Conservation (phyloP, 2,329 filamentous ascomycete genomes). For the Ophiognomonia clavigignenti-juglandacearum region DNA sequence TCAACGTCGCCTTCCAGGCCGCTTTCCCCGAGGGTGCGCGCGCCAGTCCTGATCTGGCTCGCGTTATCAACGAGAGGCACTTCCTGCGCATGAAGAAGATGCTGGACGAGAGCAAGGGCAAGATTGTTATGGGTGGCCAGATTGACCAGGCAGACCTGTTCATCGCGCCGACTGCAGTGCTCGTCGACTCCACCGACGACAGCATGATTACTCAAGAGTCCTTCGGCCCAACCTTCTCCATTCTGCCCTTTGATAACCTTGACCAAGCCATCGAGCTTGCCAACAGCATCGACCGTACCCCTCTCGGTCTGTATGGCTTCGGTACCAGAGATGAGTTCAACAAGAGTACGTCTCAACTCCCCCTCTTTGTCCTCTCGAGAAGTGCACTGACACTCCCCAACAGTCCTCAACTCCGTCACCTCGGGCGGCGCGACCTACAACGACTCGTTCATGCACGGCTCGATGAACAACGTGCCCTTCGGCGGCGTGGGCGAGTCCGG, state of each 20-base stretch:
- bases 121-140: slow-evolving; percentile 81
- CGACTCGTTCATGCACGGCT: slow-evolving; percentile 45
- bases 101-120: slow-evolving; percentile 78
- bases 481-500: slow-evolving; percentile 72
- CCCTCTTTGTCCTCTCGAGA: background rate
- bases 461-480: slow-evolving; percentile 68
- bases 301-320: slow-evolving; percentile 80
- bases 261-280: slow-evolving; percentile 81
- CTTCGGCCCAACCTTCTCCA: slow-evolving; percentile 87
- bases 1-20: slow-evolving; percentile 65
- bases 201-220: slow-evolving; percentile 77
- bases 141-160: slow-evolving; percentile 76
- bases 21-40: slow-evolving; percentile 83
- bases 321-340: slow-evolving; percentile 74
- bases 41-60: slow-evolving; percentile 70
- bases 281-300: slow-evolving; percentile 76
- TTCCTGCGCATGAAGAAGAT: slow-evolving; percentile 84
- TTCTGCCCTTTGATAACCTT: slow-evolving; percentile 73
- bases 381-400: slow-evolving; percentile 4
- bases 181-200: slow-evolving; percentile 71
- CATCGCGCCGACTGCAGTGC: slow-evolving; percentile 91
- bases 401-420: slow-evolving; percentile 57
- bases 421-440: slow-evolving; percentile 65
- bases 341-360: slow-evolving; percentile 53
- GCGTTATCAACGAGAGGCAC: slow-evolving; percentile 75